These are phyloP conservation scores for Helotiales sp. DNA, from an alignment of 2,329 filamentous ascomycete genomes.

Conservation along the genomic window DNA sequence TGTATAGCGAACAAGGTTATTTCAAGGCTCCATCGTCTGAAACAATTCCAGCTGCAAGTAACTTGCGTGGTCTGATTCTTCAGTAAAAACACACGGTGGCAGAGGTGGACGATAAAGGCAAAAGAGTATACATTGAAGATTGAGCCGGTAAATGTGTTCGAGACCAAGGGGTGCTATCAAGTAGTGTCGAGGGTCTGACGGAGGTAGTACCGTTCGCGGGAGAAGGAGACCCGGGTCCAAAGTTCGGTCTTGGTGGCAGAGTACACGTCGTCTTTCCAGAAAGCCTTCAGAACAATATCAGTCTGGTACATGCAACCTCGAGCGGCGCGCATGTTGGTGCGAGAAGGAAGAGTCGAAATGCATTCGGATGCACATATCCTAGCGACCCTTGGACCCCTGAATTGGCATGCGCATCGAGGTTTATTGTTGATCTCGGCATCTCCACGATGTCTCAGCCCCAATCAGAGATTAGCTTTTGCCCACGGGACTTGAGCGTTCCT, in stretches of 20 bases:
- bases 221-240: neutral
- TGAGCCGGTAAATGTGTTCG: no score
- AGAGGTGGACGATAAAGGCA: neutral
- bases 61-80: neutral
- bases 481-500: conserved; percentile 3
- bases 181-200: neutral
- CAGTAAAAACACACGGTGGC: neutral
- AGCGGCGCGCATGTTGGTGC: no score
- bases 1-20: neutral
- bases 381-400: neutral
- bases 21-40: conserved; percentile 1
- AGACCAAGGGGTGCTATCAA: no score
- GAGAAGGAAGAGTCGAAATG: neutral
- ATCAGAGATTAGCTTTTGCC: conserved; percentile 5
- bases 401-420: neutral
- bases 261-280: neutral
- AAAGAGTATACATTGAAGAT: neutral
- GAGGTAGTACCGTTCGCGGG: neutral
- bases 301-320: no score
- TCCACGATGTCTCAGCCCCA: conserved; percentile 5
- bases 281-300: neutral
- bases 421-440: neutral
- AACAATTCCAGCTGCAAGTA: neutral
- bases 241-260: neutral
- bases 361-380: neutral